Evolutionary conservation across 176 grass and related monocot genomes (phyloP).

Genomic region (Poa annua): DNA sequence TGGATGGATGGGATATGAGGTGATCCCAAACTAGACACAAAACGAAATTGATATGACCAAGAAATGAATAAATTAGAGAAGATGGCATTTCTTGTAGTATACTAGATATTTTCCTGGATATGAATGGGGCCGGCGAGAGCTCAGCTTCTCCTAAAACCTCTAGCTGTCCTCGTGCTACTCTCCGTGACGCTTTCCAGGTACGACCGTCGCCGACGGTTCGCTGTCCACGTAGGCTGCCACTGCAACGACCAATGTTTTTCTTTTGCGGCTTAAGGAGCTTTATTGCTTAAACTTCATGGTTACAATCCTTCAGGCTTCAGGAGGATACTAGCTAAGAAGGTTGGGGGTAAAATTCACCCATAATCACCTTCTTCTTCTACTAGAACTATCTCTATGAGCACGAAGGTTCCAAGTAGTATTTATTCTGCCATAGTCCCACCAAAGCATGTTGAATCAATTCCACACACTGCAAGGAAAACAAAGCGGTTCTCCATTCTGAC

Average conservation of each 20-base stretch:
- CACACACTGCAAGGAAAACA: too few species aligned
- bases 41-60: slow-evolving; percentile 13
- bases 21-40: slow-evolving; percentile 18
- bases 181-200: slow-evolving; percentile 25
- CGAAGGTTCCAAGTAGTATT: too few species aligned
- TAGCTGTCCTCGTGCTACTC: slow-evolving; percentile 5
- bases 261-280: too few species aligned
- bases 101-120: not conserved
- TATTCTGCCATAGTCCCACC: too few species aligned
- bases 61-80: slow-evolving; percentile 1
- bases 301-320: too few species aligned
- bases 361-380: too few species aligned
- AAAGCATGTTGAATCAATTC: too few species aligned
- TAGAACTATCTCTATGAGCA: too few species aligned
- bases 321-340: too few species aligned
- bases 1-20: not conserved
- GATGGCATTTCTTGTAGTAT: not conserved
- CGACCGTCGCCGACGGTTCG: slow-evolving; percentile 15
- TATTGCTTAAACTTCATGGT: too few species aligned
- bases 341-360: too few species aligned
- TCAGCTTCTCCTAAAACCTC: slow-evolving; percentile 28
- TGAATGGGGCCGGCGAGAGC: slow-evolving; percentile 14
- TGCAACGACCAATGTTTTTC: not conserved
- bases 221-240: not conserved
- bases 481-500: too few species aligned